Evolutionary conservation across 2,329 filamentous ascomycete genomes (phyloP).

Genomic region (Nemania diffusa): DNA sequence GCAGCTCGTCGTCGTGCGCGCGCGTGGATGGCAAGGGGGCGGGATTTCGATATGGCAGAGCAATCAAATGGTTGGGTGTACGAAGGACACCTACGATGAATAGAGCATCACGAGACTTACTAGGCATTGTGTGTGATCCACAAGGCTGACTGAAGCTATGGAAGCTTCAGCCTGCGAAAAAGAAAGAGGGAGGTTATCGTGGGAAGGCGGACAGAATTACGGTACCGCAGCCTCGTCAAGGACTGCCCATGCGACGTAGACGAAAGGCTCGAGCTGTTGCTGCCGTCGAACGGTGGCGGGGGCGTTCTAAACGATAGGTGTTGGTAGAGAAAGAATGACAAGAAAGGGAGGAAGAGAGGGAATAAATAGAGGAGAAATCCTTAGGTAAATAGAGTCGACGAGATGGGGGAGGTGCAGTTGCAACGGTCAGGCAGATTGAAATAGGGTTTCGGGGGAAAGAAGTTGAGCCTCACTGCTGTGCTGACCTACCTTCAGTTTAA

Average conservation of each 20-base stretch:
- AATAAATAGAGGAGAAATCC: neutral
- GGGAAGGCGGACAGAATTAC: conserved; percentile 17
- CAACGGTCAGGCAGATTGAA: conserved; percentile 21
- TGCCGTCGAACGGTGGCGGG: neutral
- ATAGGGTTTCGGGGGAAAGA: conserved; percentile 10
- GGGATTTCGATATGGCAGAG: neutral
- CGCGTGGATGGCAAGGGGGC: neutral
- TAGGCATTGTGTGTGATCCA: conserved; percentile 42
- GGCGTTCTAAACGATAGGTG: neutral
- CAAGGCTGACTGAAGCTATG: conserved; percentile 23
- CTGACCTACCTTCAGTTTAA: too few relatives aligned
- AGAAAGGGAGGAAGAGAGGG: conserved; percentile 9
- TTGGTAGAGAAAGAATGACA: conserved; percentile 16
- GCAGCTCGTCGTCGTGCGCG: neutral
- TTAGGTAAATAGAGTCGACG: conserved; percentile 2
- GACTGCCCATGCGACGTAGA: conserved; percentile 25
- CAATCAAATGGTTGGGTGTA: conserved; percentile 1
- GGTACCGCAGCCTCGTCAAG: conserved; percentile 26
- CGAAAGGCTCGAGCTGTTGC: conserved; percentile 2
- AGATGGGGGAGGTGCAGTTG: neutral
- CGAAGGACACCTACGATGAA: neutral
- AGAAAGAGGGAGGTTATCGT: conserved; percentile 11
- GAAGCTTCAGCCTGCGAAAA: conserved; percentile 30
- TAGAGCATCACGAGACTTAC: conserved; percentile 40
- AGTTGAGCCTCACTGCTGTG: conserved; percentile 31